Percentiles rank a stretch among this genome's conserved stretches.
These are phyloP conservation scores for Lactuca saligna DNA, from an alignment of 129 eudicot species.

Conservation along the genomic window DNA sequence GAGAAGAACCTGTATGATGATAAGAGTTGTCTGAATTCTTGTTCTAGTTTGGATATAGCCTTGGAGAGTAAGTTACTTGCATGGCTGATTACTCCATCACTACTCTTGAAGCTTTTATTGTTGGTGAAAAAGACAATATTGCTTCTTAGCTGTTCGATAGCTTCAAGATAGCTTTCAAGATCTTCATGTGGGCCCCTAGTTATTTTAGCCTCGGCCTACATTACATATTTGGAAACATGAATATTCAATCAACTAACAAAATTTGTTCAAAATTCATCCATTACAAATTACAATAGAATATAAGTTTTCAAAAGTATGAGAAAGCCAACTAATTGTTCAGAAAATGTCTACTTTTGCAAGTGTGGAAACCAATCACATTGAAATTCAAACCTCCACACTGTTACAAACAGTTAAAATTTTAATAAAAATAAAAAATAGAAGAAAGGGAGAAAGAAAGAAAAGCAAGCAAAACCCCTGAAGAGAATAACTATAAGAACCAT, in stretches of 20 bases:
- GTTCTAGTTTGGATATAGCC: constrained; percentile 93
- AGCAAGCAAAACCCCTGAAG: too few species aligned
- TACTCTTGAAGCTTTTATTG: constrained; percentile 87
- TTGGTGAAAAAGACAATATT: constrained; percentile 74
- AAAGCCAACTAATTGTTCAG: too few species aligned
- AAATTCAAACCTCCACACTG: too few species aligned
- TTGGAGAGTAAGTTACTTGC: constrained; percentile 79
- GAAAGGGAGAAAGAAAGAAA: too few species aligned
- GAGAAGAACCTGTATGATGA: constrained; percentile 69
- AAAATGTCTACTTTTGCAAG: too few species aligned
- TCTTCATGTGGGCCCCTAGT: constrained; percentile 97
- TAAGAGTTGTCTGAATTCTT: constrained; percentile 82
- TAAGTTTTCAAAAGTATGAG: too few species aligned
- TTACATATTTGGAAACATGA: not conserved
- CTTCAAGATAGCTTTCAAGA: constrained; percentile 92
- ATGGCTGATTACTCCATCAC: constrained; percentile 88
- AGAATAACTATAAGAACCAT: too few species aligned
- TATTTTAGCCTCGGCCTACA: constrained; percentile 92
- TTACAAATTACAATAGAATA: not conserved
- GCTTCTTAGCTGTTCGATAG: constrained; percentile 80
- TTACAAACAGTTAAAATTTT: too few species aligned
- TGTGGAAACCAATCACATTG: too few species aligned
- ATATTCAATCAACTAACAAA: constrained; percentile 10
- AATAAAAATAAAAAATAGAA: too few species aligned
- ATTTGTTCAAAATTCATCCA: constrained; percentile 4